Evolutionary conservation across 2,329 filamentous ascomycete genomes (phyloP), one percentile per base, ranked within the genome.

Genomic region (Trichophyton verrucosum): DNA sequence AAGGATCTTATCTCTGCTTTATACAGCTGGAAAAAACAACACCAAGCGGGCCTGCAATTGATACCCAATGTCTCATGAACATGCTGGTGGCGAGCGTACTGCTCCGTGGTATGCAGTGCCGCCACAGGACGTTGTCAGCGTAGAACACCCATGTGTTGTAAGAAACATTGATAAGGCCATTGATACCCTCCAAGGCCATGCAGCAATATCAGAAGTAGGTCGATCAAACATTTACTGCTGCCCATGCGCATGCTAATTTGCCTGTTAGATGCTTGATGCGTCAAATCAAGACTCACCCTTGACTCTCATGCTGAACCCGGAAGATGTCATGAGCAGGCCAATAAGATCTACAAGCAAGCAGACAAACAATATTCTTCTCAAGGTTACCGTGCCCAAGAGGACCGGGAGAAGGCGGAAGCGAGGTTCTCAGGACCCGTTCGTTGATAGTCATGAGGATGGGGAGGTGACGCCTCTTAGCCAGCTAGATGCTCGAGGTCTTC

Each of bases 391-490:
- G 0, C 92, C 94, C 0, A 94, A 86, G 72, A 80, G 89, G 61
- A 96, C 91, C 1, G 91, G 91, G 2, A 83, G 90, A 63, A 95
- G 88, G 74, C 83, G 91, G 62, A 96, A 91, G 75, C 81, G 86
- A 66, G 91, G 89, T n/a, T 84, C 84, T 3, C 72, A 85, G 60
- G 86, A 80, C 3, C 84, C 86, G 0, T 92, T 84, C 69, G 74
- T 78, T 46, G 78, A 78, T 58, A 40, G 73, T 3, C 68, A 76
- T 11, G 64, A 74, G 15, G 55, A 70, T 1, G 68, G 63, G 49
- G 65, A 57, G 69, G 57, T 47, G 72, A 57, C 68, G 63, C 60
- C 30, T 61, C 65, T 9, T 60, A 65, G 42, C 61, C 9, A 73
- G 75, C 62, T 86, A 62, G 75, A 80, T 22, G 82, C 84, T 8